A percentile compares a stretch with the other conserved stretches of the same genome.
Conservation (phyloP, 495 filamentous ascomycete species). For the Hypoxylon lienhwacheense region DNA sequence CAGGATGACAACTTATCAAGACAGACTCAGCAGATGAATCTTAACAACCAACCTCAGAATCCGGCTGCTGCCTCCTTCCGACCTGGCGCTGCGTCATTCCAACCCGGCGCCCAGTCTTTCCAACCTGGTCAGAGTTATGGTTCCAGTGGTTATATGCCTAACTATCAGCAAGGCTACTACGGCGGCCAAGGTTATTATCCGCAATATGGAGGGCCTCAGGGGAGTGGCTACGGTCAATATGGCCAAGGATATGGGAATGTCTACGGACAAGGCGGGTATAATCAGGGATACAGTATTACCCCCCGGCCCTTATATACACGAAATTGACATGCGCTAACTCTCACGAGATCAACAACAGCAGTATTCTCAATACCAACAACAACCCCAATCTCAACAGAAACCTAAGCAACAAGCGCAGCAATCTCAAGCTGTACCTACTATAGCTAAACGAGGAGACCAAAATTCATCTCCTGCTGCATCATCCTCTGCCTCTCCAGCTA, state of each 20-base stretch:
- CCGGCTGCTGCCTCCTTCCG: slow-evolving; percentile 57
- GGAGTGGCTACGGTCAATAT: slow-evolving; percentile 56
- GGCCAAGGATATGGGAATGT: slow-evolving; percentile 55
- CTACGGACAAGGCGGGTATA: slow-evolving; percentile 57
- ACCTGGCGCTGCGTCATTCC: slow-evolving; percentile 78
- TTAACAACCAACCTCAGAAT: slow-evolving; percentile 58
- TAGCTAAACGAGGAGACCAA: slow-evolving; percentile 64
- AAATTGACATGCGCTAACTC: slow-evolving; percentile 23
- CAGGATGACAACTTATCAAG: slow-evolving; percentile 84
- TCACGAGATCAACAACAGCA: slow-evolving; percentile 43
- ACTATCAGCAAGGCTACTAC: slow-evolving; percentile 55
- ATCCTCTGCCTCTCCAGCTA: slow-evolving; percentile 41
- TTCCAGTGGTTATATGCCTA: slow-evolving; percentile 47
- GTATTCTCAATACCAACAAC: slow-evolving; percentile 53
- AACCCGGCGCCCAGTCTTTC: slow-evolving; percentile 74
- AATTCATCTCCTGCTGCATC: slow-evolving; percentile 38
- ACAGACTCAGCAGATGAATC: slow-evolving; percentile 76
- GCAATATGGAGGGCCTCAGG: slow-evolving; percentile 55
- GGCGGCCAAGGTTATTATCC: slow-evolving; percentile 55
- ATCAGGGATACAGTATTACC: slow-evolving; percentile 60
- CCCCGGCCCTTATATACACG: neutral
- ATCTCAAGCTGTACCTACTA: slow-evolving; percentile 62
- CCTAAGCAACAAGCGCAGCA: slow-evolving; percentile 50
- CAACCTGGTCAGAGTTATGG: slow-evolving; percentile 70
- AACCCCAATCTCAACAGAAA: slow-evolving; percentile 58